These are phyloP conservation scores for Allantophomopsis lycopodina DNA, from an alignment of 2,329 filamentous ascomycete genomes.

Conservation along the genomic window DNA sequence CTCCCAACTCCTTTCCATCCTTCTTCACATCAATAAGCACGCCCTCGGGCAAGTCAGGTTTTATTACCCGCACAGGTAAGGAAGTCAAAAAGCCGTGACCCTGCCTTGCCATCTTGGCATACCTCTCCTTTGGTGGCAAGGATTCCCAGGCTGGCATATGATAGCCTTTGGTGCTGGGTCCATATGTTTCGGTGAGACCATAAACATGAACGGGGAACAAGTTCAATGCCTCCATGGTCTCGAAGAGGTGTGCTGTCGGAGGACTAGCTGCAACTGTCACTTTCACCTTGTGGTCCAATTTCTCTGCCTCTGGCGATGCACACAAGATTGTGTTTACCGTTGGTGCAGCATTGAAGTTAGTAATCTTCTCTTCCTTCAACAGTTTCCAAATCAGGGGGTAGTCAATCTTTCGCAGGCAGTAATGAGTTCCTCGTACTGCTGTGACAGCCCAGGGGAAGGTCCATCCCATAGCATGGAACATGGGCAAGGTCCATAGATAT, in stretches of 20 bases:
- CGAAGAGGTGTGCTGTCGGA: constrained; percentile 79
- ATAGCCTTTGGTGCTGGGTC: constrained; percentile 91
- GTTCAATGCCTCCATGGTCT: constrained; percentile 75
- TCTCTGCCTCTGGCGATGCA: constrained; percentile 60
- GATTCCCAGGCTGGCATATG: constrained; percentile 73
- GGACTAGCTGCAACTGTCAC: constrained; percentile 92
- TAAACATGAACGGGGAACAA: constrained; percentile 89
- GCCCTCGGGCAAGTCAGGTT: constrained; percentile 57
- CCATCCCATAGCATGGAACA: constrained; percentile 63
- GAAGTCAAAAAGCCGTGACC: constrained; percentile 83
- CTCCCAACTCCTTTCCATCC: constrained; percentile 64
- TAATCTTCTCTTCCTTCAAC: constrained; percentile 74
- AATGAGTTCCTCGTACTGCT: constrained; percentile 84
- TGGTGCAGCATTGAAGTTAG: constrained; percentile 90
- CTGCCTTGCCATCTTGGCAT: constrained; percentile 81
- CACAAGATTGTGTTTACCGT: constrained; percentile 94
- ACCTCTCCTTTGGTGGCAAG: constrained; percentile 63
- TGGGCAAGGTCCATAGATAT: constrained; percentile 85
- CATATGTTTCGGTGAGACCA: constrained; percentile 80
- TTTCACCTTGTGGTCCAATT: constrained; percentile 54
- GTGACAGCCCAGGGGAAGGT: constrained; percentile 91
- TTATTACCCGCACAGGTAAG: constrained; percentile 69
- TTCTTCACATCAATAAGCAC: constrained; percentile 52
- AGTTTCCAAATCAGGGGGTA: constrained; percentile 87
- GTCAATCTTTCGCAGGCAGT: constrained; percentile 89